phyloP scores from a whole-genome alignment of 108 stramenopile genomes.

The Pseudonitzschia multiseries region DNA sequence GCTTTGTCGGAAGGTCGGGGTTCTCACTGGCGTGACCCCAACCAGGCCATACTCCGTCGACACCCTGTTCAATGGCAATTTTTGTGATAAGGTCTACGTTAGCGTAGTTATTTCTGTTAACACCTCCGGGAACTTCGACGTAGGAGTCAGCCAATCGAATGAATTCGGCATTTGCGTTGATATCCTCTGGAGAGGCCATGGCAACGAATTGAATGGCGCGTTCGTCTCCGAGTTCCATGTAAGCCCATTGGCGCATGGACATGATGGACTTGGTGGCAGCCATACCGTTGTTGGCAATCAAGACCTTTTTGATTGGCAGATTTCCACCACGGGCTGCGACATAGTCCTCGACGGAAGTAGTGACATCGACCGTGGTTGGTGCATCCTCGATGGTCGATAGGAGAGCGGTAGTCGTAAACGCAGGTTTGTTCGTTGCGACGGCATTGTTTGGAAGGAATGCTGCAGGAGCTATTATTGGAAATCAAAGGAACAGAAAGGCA shows the following conservation, averaged over 20 bases:
- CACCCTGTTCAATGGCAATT: constrained; percentile 80
- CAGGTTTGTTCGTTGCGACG: constrained; percentile 12
- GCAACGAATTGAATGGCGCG: constrained; percentile 94
- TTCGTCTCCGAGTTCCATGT: constrained; percentile 97
- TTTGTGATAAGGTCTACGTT: constrained; percentile 89
- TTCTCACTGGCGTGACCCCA: constrained; percentile 97
- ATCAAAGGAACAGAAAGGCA: not conserved
- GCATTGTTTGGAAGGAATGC: constrained; percentile 27
- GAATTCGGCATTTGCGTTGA: constrained; percentile 98
- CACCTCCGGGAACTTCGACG: constrained; percentile 91
- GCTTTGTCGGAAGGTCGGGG: constrained; percentile 77
- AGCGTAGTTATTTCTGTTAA: constrained; percentile 93
- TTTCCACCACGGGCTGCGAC: constrained; percentile 86
- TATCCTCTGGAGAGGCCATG: constrained; percentile 98
- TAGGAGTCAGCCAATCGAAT: constrained; percentile 93
- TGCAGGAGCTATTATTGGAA: constrained; percentile 27
- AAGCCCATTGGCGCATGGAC: constrained; percentile 98
- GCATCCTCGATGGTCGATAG: constrained; percentile 29
- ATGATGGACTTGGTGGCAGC: constrained; percentile 97
- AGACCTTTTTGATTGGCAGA: constrained; percentile 82
- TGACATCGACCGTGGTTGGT: constrained; percentile 17
- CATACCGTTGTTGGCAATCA: constrained; percentile 99
- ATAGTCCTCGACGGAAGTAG: constrained; percentile 78
- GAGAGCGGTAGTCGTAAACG: constrained; percentile 22
- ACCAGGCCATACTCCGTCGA: constrained; percentile 95